Base-by-base conservation (phyloP, 139 green algal species). In the Micractinium sp. region DNA sequence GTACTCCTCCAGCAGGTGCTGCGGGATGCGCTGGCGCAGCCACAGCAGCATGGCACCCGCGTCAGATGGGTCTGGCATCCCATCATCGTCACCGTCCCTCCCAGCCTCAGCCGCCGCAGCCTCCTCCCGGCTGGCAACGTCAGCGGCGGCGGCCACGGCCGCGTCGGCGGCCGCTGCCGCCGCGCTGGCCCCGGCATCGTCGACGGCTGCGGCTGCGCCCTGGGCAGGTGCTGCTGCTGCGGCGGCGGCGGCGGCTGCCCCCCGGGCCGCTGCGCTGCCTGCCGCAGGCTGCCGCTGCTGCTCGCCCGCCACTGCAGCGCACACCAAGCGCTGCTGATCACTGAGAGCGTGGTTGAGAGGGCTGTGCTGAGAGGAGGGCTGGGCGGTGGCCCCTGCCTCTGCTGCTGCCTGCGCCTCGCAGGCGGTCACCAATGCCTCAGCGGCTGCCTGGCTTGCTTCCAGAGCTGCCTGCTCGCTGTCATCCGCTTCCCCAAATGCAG, bases 1-100 rank as follows among this genome's bases (percentile, higher is more conserved):
- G 66, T 91, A 91, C 23, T 82, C n/a, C 12, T 82, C 63, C 77
- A 89, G 71, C 76, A 88, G 47, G 4, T 75, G n/a, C 53, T 9
- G 31, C n/a, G 88, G 82, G 88, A 88, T 88, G 22, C 41, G 19
- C 25, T 25, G 61, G 13, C 82, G 83, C 47, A 89, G 53, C 74
- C 74, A 82, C 22, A 41, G 38, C 63, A 91, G 82, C 81, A 91
- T 77, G 33, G 60, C 76, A 0, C 29, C 61, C 0, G 79, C 19
- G 35, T 90, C 80, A 15, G 31, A 41, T 2, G 47, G 18, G 33
- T 85, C 87, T 1, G 85, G 85, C 85, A 82, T 82, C 19, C 27
- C 39, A 19, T 88, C 85, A 7, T 35, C 81, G 0, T 39, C 71
- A n/a, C n/a, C n/a, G 41, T 23, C 77, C 25, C 0, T 36, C 0